Base-by-base conservation (phyloP, 2,329 filamentous ascomycete species). In the Dothideomycetes sp. region DNA sequence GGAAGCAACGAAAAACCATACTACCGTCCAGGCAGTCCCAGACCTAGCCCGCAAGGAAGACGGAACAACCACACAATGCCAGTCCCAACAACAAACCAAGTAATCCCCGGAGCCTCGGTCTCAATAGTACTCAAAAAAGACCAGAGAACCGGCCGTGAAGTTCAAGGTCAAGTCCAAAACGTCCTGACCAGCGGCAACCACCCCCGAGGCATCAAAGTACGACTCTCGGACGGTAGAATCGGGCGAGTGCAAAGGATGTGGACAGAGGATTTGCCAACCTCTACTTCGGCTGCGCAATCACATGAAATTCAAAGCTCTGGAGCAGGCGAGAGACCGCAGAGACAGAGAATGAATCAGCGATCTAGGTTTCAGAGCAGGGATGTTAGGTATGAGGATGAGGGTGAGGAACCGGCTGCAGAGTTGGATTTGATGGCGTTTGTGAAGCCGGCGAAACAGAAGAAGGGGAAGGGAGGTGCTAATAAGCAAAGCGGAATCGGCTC, bases 181-280 rank as follows among this genome's bases (percentile, higher is more conserved):
- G 59, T 88, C 0, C 67, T 89, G 33, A 88, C 83, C 2, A 67
- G 74, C 1, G 81, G 82, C 18, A 76, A 88, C 50, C 84, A 89
- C 52, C 81, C 82, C 3, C 71, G 81, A 8, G 84, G 84, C 24
- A 84, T 88, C 64, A 89, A 88, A 59, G 82, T 88, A 17, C 74
- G 83, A 2, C 66, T 89, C 5, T 63, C 65, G 1, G 81, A 84
- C 56, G 83, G 83, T 1, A 70, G 80, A 18, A 74, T 89, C 3
- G 84, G 84, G 2, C 66, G 84, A 12, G 84, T 89, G 19, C 84
- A 88, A 59, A 65, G 69, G 31, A 69, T 84, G 59, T 24, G 23
- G 23, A 35, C 16, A 17, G 24, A 25, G 17, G 31, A 42, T 4
- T 17, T 13, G 6, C 30, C 33, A 18, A n/a, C 2, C 34, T 31